Evolutionary conservation across 2,329 filamentous ascomycete genomes (phyloP).

Genomic region (Diplodia sapinea): DNA sequence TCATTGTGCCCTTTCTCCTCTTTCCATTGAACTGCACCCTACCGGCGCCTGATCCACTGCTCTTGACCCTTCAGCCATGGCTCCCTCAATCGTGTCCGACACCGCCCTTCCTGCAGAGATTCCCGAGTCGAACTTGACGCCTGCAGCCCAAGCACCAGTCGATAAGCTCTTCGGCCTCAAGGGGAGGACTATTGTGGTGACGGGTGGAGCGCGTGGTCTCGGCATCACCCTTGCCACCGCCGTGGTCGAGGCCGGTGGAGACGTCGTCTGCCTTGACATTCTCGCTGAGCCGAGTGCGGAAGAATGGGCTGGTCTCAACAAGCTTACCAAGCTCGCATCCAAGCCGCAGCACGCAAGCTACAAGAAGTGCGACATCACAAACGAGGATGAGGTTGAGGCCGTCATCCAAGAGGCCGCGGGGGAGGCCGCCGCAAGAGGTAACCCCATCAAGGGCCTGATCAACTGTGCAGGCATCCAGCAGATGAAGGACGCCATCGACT

Average conservation of each 20-base stretch:
- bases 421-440: conserved; percentile 26
- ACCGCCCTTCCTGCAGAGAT: conserved; percentile 16
- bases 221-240: conserved; percentile 37
- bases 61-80: conserved; percentile 11
- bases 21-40: not conserved
- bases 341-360: conserved; percentile 32
- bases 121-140: conserved; percentile 21
- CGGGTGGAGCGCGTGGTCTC: conserved; percentile 41
- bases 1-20: not conserved
- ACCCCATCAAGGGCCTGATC: conserved; percentile 39
- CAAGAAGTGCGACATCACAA: conserved; percentile 37
- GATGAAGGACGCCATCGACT: conserved; percentile 43
- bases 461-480: conserved; percentile 42
- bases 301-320: conserved; percentile 12
- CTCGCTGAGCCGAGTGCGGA: conserved; percentile 15
- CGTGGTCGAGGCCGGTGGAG: conserved; percentile 40
- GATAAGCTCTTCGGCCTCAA: conserved; percentile 25
- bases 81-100: conserved; percentile 23
- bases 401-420: conserved; percentile 34
- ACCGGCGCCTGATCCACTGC: not conserved
- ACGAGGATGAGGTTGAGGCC: conserved; percentile 34
- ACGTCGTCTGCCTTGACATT: conserved; percentile 32
- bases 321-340: conserved; percentile 13
- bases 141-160: conserved; percentile 14
- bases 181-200: conserved; percentile 35